phyloP scores from a whole-genome alignment of 805 yeast species.

The Zygosaccharomyces lentus region DNA sequence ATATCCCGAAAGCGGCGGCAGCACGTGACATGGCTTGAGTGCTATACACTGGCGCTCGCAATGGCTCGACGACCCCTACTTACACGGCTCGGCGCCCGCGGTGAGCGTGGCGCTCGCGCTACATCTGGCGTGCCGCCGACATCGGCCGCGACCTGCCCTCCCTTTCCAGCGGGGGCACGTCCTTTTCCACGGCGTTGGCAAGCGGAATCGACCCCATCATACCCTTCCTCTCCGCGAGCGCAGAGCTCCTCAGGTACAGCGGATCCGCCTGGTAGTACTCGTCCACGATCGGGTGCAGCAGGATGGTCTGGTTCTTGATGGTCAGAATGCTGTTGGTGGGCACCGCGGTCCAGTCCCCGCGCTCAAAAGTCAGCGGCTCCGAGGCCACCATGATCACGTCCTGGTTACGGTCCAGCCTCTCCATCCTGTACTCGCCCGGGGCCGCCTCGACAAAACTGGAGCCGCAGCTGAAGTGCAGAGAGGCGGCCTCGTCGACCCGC shows the following conservation, averaged over 20 bases:
- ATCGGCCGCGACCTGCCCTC: slow-evolving; percentile 55
- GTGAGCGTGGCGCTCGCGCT: neutral
- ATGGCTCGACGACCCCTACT: too few relatives aligned
- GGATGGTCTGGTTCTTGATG: slow-evolving; percentile 76
- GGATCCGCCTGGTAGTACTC: slow-evolving; percentile 80
- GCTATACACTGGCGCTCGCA: too few relatives aligned
- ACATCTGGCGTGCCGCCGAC: slow-evolving; percentile 11
- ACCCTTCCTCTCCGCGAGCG: slow-evolving; percentile 85
- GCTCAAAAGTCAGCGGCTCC: slow-evolving; percentile 92
- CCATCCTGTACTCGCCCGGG: slow-evolving; percentile 93
- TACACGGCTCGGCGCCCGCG: neutral
- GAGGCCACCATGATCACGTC: slow-evolving; percentile 96
- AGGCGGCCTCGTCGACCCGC: slow-evolving; percentile 90
- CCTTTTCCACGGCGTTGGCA: slow-evolving; percentile 44
- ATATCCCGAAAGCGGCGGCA: too few relatives aligned
- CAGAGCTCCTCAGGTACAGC: slow-evolving; percentile 62
- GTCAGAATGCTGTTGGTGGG: slow-evolving; percentile 88
- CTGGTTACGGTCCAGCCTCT: slow-evolving; percentile 85
- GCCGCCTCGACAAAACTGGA: slow-evolving; percentile 83
- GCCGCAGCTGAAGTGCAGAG: slow-evolving; percentile 91
- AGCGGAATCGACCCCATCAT: slow-evolving; percentile 88
- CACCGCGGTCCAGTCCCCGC: slow-evolving; percentile 96
- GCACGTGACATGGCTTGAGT: too few relatives aligned
- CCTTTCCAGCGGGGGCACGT: slow-evolving; percentile 74
- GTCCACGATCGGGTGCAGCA: slow-evolving; percentile 86